These are phyloP conservation scores for Vitis hybrid DNA, from an alignment of 177 flowering plant species.

Conservation along the genomic window DNA sequence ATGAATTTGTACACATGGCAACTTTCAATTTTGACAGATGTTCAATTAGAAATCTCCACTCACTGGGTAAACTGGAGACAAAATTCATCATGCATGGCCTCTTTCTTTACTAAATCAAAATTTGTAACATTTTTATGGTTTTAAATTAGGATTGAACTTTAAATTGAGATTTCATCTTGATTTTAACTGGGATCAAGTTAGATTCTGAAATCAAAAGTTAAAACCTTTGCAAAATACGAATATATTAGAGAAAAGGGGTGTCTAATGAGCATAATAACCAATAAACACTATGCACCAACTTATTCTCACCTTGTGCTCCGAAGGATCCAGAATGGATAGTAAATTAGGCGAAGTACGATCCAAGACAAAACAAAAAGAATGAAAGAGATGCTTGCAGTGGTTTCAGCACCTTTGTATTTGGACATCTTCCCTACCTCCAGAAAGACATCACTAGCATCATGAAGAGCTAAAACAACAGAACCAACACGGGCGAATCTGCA, in stretches of 20 bases:
- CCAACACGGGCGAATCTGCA: constrained; percentile 93
- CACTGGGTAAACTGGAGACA: neutral
- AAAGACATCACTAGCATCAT: constrained; percentile 95
- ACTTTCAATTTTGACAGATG: neutral
- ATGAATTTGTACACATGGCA: neutral
- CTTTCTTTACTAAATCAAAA: neutral
- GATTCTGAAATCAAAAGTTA: no score
- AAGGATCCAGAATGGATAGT: constrained; percentile 87
- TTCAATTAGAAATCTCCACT: neutral
- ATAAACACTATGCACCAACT: neutral
- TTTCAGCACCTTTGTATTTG: constrained; percentile 76
- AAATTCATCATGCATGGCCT: neutral
- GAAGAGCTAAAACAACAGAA: constrained; percentile 90
- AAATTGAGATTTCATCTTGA: no score
- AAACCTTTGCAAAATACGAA: neutral
- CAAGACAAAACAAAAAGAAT: constrained; percentile 77
- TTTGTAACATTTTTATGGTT: neutral
- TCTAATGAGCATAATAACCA: neutral
- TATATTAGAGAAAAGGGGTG: neutral
- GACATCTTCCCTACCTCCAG: constrained; percentile 97
- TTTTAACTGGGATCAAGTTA: neutral
- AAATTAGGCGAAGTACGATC: constrained; percentile 84
- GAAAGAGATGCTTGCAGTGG: constrained; percentile 71
- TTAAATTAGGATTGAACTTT: neutral
- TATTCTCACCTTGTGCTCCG: constrained; percentile 88